phyloP scores from a whole-genome alignment of 345 rosid genomes.

The Euphorbia lathyris region DNA sequence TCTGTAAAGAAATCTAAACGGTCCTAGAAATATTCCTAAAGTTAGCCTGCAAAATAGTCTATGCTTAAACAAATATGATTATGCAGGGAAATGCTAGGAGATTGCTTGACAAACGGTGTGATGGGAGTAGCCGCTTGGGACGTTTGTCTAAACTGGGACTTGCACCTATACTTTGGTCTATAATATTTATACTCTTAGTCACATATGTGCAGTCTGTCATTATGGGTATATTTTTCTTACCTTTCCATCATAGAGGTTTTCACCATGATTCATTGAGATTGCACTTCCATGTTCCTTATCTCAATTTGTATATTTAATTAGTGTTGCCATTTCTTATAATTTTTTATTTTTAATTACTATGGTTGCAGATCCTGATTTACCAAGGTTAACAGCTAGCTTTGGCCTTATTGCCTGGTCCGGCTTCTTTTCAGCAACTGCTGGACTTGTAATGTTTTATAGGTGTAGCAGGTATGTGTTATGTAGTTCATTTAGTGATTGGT shows the following conservation, averaged over 20 bases:
- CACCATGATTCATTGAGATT: conserved; percentile 11
- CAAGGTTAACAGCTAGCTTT: conserved; percentile 66
- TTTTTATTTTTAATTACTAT: conserved; percentile 1
- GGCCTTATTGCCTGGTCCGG: conserved; percentile 89
- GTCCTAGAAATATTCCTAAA: background rate
- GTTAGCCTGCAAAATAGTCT: background rate
- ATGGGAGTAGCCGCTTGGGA: conserved; percentile 67
- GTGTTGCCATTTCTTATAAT: background rate
- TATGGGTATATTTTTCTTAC: conserved; percentile 44
- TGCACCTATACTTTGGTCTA: conserved; percentile 75
- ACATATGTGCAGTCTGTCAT: conserved; percentile 73
- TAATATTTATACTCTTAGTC: conserved; percentile 59
- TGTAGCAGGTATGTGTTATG: conserved; percentile 72
- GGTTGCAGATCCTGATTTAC: conserved; percentile 69
- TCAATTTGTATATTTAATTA: background rate
- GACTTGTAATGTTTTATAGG: conserved; percentile 76
- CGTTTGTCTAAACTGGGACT: conserved; percentile 78
- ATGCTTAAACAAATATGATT: conserved; percentile 14
- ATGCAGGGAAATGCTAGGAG: conserved; percentile 92
- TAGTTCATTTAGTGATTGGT: background rate
- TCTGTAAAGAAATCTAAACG: background rate
- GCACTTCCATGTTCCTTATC: background rate
- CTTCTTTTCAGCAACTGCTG: conserved; percentile 63
- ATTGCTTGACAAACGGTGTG: conserved; percentile 78
- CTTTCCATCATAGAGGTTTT: conserved; percentile 18